phyloP scores from a whole-genome alignment of 177 flowering plant species.

The Vitis hybrid region DNA sequence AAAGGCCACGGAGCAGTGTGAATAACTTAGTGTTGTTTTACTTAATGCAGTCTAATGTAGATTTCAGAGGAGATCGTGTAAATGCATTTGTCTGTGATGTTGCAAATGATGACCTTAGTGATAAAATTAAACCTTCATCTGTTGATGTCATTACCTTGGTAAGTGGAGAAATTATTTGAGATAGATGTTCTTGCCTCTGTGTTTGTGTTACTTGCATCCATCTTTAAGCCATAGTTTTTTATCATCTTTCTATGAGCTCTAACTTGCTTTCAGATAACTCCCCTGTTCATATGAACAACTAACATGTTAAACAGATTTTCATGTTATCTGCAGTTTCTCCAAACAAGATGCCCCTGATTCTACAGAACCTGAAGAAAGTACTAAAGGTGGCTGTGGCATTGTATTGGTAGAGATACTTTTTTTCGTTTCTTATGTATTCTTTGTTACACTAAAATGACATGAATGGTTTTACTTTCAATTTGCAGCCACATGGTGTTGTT shows the following conservation, averaged over 20 bases:
- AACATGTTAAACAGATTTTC: slow-evolving; percentile 37
- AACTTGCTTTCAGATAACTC: not conserved
- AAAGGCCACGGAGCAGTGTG: not conserved
- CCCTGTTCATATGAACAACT: slow-evolving; percentile 1
- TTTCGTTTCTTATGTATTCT: not conserved
- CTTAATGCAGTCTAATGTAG: slow-evolving; percentile 42
- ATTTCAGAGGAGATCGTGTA: slow-evolving; percentile 34
- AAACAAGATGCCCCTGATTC: slow-evolving; percentile 30
- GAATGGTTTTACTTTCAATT: not conserved
- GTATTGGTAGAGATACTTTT: not conserved
- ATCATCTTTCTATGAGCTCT: not conserved
- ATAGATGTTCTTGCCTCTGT: not conserved
- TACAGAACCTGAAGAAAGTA: slow-evolving; percentile 24
- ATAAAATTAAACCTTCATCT: slow-evolving; percentile 36
- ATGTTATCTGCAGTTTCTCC: slow-evolving; percentile 44
- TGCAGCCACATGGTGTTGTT: slow-evolving; percentile 34
- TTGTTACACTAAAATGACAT: not conserved
- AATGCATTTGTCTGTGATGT: slow-evolving; percentile 55
- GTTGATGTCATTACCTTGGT: slow-evolving; percentile 58
- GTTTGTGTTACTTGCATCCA: not conserved
- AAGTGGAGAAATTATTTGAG: slow-evolving; percentile 14
- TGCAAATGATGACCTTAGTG: slow-evolving; percentile 32
- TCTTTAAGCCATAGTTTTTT: not conserved
- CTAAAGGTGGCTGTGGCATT: slow-evolving; percentile 21
- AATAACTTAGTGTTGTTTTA: not conserved